Base-by-base conservation (phyloP, 148 eudicot genomes). In the Suaeda aralocaspica region DNA sequence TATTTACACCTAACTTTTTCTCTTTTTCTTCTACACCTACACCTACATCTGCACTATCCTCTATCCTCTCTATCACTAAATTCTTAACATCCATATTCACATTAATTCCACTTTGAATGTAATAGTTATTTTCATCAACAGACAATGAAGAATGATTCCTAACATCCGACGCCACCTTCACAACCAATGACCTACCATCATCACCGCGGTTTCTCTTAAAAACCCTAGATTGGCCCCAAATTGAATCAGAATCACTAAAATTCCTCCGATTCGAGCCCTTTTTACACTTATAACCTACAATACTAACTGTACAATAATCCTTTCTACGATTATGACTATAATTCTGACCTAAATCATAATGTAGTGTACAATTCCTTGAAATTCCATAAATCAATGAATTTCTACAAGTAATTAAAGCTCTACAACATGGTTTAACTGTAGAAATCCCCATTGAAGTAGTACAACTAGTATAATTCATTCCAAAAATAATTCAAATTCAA, bases 71-170 rank as follows among this genome's bases (percentile, higher is more conserved):
- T 56, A 80, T 59, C 62, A 78, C 78, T 44, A 86, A 74, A 75
- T 89, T 89, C 74, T 83, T 82, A 78, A 80, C 80, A 16, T 66
- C 48, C 48, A 66, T 53, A 60, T 74, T 50, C 59, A 52, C 72
- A 74, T 69, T 69, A 63, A 91, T 71, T 0, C 84, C 88, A 24
- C 89, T 88, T 58, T 83, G 86, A 64, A 85, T 67, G 70, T 83
- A 88, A 50, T 85, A 80, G 33, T 82, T 76, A 65, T 82, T 84
- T 14, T 82, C 87, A 67, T 79, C 79, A 48, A 85, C 79, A 46
- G n/a, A n/a, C n/a, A n/a, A n/a, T n/a, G n/a, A n/a, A n/a, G 88
- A 88, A 76, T 86, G 83, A 62, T 84, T 81, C 79, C 87, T 84
- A 59, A 71, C 48, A 82, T 88, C 84, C n/a, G 94, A 88, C 15